Conservation (phyloP, 1,139 yeast species). For the Yamadazyma diddensiae region DNA sequence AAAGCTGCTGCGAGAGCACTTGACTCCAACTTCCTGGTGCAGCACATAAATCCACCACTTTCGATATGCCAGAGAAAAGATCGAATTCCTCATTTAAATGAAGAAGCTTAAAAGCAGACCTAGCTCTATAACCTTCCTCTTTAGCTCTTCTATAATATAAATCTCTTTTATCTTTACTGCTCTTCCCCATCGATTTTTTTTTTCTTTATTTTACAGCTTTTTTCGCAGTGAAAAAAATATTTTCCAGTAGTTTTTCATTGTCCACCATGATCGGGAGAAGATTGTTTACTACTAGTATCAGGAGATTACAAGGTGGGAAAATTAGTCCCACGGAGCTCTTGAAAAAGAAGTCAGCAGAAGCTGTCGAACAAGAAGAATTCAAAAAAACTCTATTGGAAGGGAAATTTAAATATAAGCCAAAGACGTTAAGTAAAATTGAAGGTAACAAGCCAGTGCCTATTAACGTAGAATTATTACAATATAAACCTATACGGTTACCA, state of each 20-base stretch:
- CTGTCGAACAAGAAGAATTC: constrained; percentile 29
- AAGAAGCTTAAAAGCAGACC: constrained; percentile 89
- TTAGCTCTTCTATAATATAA: constrained; percentile 87
- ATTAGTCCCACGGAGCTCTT: constrained; percentile 32
- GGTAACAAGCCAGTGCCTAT: constrained; percentile 65
- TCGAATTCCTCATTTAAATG: constrained; percentile 89
- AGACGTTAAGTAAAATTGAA: constrained; percentile 30
- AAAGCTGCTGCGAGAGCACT: constrained; percentile 74
- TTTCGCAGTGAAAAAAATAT: too few species aligned
- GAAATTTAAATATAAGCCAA: constrained; percentile 40
- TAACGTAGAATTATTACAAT: constrained; percentile 77
- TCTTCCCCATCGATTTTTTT: constrained; percentile 99
- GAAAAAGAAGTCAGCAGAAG: constrained; percentile 23
- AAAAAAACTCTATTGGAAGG: constrained; percentile 26
- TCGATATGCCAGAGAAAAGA: constrained; percentile 64
- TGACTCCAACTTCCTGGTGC: constrained; percentile 99
- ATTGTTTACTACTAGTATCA: constrained; percentile 3
- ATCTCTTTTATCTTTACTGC: constrained; percentile 94
- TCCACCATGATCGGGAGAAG: constrained; percentile 1
- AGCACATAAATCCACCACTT: constrained; percentile 96
- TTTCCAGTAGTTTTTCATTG: too few species aligned
- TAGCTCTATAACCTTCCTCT: constrained; percentile 96
- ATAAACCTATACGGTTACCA: constrained; percentile 73
- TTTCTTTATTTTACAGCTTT: too few species aligned
- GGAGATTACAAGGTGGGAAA: constrained; percentile 1